Percentiles rank a stretch among this genome's conserved stretches.
Evolutionary conservation across 345 rosid genomes (phyloP).

Genomic region (Firmiana major): DNA sequence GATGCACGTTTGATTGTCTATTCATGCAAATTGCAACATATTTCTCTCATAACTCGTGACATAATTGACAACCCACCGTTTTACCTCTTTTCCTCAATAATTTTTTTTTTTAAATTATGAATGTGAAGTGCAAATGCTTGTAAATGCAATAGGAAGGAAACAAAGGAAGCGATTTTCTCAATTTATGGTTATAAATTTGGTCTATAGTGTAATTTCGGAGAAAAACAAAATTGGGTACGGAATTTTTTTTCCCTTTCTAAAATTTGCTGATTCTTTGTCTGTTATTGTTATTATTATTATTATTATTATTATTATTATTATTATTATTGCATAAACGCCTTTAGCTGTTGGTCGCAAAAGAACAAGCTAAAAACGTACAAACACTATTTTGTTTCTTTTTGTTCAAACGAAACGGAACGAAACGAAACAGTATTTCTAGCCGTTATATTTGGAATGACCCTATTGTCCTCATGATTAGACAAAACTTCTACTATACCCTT

Average conservation of each 20-base stretch:
- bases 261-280: neutral
- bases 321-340: neutral
- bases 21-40: neutral
- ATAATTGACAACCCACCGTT: neutral
- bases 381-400: slow-evolving; percentile 1
- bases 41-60: neutral
- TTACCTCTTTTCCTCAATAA: neutral
- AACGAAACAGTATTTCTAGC: slow-evolving; percentile 12
- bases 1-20: neutral
- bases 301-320: too few species aligned
- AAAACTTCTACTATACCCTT: slow-evolving; percentile 3
- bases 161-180: neutral
- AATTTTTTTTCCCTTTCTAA: neutral
- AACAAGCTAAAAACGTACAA: slow-evolving; percentile 17
- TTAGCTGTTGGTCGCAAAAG: neutral
- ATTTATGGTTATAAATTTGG: neutral
- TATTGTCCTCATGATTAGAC: slow-evolving; percentile 26
- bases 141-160: neutral
- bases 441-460: slow-evolving; percentile 26
- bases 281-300: too few species aligned
- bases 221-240: neutral
- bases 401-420: neutral
- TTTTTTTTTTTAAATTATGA: neutral
- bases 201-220: neutral
- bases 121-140: neutral